Evolutionary conservation across 148 eudicot species (phyloP), one percentile per base, ranked within the genome.

Genomic region (Chenopodium suecicum): DNA sequence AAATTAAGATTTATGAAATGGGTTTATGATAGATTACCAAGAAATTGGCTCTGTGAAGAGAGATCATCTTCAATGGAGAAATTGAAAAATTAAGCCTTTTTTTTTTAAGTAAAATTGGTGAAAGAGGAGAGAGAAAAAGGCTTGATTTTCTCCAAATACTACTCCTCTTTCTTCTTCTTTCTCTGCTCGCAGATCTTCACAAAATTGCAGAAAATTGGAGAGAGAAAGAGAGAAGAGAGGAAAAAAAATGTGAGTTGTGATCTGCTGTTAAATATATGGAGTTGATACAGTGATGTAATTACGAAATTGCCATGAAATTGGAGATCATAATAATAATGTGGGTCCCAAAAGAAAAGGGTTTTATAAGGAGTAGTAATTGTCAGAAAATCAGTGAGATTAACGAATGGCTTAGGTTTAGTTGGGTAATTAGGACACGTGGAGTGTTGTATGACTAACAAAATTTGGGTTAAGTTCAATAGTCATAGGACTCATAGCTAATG

Each of bases 11-110:
- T 78, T 27, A 80, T 20, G n/a, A 79, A 87, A 82, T 46, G 87
- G 89, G 83, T 73, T 60, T 9, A 67, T 29, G 29, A 54, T 50
- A 50, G 27, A 69, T 88, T 90, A 93, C 98, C 98, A 88, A 79
- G 79, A 88, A 86, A 74, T 74, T 76, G 81, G 73, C 81, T 75
- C 87, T 86, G n/a, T 88, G 90, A 32, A 93, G 84, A 9, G 98
- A 90, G 72, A 93, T 80, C 98, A 92, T 93, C 84, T 82, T 84
- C 87, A 85, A 66, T 52, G 20, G 65, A 9, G 31, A 10, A 32
- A 2, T 66, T 66, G 20, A 66, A 73, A 73, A 12, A 34, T 16
- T 20, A 54, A 54, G 25, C 48, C 62, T 29, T 44, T 69, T 74
- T 46, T 29, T 16, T 56, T 12, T 2, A 8, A 13, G 7, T 16